Evolutionary conservation across 2,329 filamentous ascomycete genomes (phyloP).

Genomic region (Orbilia oligospora): DNA sequence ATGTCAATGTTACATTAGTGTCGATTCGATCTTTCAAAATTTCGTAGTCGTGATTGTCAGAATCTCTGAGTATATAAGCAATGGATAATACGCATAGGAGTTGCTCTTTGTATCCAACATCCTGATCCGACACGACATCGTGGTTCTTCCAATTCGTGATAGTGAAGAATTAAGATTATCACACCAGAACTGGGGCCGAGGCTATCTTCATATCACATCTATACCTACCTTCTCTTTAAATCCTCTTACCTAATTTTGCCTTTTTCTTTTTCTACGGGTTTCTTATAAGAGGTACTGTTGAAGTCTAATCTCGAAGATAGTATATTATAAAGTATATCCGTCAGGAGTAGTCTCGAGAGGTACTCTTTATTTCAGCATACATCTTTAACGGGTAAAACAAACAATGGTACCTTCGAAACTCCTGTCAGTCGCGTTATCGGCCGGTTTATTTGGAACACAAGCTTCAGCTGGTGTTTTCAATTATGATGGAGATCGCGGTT

Average conservation of each 20-base stretch:
- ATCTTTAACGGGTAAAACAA: background rate
- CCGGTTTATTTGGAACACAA: conserved; percentile 12
- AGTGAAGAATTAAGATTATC: background rate
- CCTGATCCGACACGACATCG: background rate
- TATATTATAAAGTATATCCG: background rate
- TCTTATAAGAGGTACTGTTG: no score
- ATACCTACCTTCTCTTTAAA: conserved; percentile 5
- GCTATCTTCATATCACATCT: conserved; percentile 5
- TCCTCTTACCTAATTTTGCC: background rate
- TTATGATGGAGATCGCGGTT: background rate
- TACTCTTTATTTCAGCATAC: background rate
- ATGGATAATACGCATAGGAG: background rate
- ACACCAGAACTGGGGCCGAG: background rate
- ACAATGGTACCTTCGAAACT: conserved; percentile 22
- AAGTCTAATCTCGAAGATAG: background rate
- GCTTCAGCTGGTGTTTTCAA: conserved; percentile 20
- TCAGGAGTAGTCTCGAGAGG: background rate
- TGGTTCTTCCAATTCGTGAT: background rate
- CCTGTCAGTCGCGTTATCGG: conserved; percentile 3
- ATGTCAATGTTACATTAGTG: background rate
- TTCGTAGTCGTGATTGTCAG: background rate
- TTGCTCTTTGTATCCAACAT: background rate
- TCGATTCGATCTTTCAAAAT: no score
- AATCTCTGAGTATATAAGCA: background rate
- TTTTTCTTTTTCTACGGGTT: background rate